A percentile compares a stretch with the other conserved stretches of the same genome.
Conservation (phyloP, 1,284 basidiomycete species). For the Ustilago vetiveriae region DNA sequence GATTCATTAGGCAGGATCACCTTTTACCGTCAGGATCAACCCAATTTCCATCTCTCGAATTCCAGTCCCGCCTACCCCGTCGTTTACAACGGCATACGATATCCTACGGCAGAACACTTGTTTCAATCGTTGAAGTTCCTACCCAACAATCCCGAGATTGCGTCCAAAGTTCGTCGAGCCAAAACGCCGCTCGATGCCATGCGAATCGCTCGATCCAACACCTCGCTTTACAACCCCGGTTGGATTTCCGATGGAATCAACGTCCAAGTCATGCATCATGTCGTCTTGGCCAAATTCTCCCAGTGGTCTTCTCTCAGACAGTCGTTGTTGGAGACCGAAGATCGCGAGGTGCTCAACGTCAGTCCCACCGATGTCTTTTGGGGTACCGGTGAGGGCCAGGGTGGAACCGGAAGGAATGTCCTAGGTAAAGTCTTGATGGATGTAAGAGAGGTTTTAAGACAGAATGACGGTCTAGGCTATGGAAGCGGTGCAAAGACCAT, state of each 20-base stretch:
- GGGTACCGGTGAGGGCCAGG: slow-evolving; percentile 38
- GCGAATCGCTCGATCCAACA: slow-evolving; percentile 40
- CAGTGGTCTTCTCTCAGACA: slow-evolving; percentile 35
- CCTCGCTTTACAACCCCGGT: slow-evolving; percentile 35
- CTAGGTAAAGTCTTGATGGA: slow-evolving; percentile 48
- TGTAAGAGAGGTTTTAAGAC: slow-evolving; percentile 46
- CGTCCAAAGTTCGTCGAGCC: slow-evolving; percentile 51
- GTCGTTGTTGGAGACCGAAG: slow-evolving; percentile 48
- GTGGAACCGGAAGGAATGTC: slow-evolving; percentile 52
- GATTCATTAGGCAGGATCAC: slow-evolving; percentile 16
- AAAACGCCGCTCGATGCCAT: slow-evolving; percentile 47
- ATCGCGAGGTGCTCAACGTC: slow-evolving; percentile 45
- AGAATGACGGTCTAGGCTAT: slow-evolving; percentile 30
- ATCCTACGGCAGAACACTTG: slow-evolving; percentile 57
- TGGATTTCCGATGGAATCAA: slow-evolving; percentile 55
- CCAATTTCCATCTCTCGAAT: slow-evolving; percentile 58
- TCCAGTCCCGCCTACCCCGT: slow-evolving; percentile 36
- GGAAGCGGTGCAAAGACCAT: slow-evolving; percentile 47
- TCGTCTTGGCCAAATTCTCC: slow-evolving; percentile 54
- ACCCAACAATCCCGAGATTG: slow-evolving; percentile 46
- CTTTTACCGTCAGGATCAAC: slow-evolving; percentile 37
- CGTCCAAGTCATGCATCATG: slow-evolving; percentile 49
- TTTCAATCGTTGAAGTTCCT: slow-evolving; percentile 58
- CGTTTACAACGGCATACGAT: slow-evolving; percentile 35
- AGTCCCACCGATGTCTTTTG: slow-evolving; percentile 59